Conservation (phyloP, 306 rosid species). For the Medicago arabica region DNA sequence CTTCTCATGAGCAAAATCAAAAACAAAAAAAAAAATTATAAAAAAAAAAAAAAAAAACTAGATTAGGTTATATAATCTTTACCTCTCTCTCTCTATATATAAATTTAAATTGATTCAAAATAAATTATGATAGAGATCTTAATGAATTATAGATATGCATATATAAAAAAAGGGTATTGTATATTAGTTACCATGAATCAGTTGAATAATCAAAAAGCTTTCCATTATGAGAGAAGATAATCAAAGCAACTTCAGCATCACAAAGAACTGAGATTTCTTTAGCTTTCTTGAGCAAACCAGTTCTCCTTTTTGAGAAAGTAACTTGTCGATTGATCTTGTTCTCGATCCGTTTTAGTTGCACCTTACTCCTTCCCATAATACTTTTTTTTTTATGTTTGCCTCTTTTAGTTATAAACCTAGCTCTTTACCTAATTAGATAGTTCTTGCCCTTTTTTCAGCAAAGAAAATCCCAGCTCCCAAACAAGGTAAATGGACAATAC, state of each 20-base stretch:
- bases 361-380: slow-evolving; percentile 93
- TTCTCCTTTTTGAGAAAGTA: slow-evolving; percentile 89
- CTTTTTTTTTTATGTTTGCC: background rate
- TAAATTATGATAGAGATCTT: background rate
- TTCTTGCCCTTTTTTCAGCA: slow-evolving; percentile 8
- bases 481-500: slow-evolving; percentile 35
- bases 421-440: background rate
- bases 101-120: too few species aligned
- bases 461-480: slow-evolving; percentile 35
- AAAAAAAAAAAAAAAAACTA: background rate
- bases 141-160: background rate
- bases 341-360: slow-evolving; percentile 83
- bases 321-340: slow-evolving; percentile 93
- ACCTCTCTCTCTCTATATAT: too few species aligned
- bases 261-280: slow-evolving; percentile 95
- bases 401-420: background rate
- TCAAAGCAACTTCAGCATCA: slow-evolving; percentile 93
- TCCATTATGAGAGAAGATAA: slow-evolving; percentile 88
- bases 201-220: slow-evolving; percentile 90
- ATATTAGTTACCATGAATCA: slow-evolving; percentile 66
- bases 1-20: slow-evolving; percentile 1
- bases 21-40: too few species aligned
- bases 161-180: background rate
- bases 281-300: slow-evolving; percentile 83
- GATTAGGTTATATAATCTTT: background rate